A percentile compares a stretch with the other conserved stretches of the same genome.
phyloP scores from a whole-genome alignment of 2,329 filamentous ascomycete species.

The Colletotrichum liaoningense region DNA sequence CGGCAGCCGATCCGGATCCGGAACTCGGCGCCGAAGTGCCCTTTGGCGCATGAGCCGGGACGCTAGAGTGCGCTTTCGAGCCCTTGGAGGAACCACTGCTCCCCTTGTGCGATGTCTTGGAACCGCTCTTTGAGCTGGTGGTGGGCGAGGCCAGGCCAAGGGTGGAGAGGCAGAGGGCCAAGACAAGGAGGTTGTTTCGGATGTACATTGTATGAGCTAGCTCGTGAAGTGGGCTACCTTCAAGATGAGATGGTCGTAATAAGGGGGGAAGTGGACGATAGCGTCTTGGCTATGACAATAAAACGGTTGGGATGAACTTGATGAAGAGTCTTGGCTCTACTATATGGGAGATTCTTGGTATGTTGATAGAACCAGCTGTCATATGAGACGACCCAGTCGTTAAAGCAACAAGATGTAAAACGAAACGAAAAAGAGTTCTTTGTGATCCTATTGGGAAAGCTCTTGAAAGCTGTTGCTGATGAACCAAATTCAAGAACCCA shows the following conservation, averaged over 20 bases:
- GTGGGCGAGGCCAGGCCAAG: constrained; percentile 3
- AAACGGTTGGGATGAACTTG: not conserved
- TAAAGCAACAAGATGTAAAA: not conserved
- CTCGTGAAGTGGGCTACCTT: not conserved
- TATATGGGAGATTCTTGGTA: not conserved
- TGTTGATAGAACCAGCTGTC: constrained; percentile 23
- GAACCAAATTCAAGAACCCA: not conserved
- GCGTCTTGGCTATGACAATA: constrained; percentile 13
- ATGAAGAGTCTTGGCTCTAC: constrained; percentile 5
- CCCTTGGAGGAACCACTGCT: not conserved
- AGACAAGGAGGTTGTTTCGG: constrained; percentile 26
- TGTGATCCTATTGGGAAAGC: not conserved
- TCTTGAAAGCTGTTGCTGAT: constrained; percentile 16
- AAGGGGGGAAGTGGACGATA: not conserved
- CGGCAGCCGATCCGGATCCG: not conserved
- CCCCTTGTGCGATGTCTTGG: not conserved
- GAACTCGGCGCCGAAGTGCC: not conserved
- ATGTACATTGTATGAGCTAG: constrained; percentile 3
- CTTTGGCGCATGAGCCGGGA: not conserved
- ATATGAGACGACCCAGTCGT: constrained; percentile 27
- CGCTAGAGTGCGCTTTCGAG: not conserved
- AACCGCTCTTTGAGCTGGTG: constrained; percentile 1
- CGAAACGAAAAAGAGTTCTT: not conserved
- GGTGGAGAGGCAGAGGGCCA: constrained; percentile 14
- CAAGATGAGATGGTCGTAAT: not conserved